Percentiles rank a stretch among this genome's conserved stretches.
Conservation (phyloP, 192 early-diverging fungal species). For the Entophlyctis luteolus region DNA sequence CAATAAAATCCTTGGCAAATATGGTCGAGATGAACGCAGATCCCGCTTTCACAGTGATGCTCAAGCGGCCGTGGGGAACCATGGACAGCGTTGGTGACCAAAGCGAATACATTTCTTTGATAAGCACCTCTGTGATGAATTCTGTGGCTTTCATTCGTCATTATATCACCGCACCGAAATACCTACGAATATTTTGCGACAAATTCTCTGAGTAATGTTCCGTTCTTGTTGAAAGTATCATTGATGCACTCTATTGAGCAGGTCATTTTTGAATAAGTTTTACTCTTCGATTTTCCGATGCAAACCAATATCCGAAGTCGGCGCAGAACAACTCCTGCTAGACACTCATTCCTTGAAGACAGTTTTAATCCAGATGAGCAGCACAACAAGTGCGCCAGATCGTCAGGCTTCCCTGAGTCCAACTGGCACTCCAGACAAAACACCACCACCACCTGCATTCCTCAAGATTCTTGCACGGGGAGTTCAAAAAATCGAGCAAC, state of each 20-base stretch:
- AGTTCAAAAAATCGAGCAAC: constrained; percentile 74
- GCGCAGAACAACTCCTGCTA: constrained; percentile 89
- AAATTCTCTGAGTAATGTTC: constrained; percentile 75
- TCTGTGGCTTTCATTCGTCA: constrained; percentile 58
- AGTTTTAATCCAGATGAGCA: constrained; percentile 67
- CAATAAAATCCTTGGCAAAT: constrained; percentile 64
- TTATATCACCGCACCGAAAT: constrained; percentile 65
- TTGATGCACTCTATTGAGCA: constrained; percentile 18
- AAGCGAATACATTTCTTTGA: constrained; percentile 73
- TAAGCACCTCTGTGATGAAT: constrained; percentile 55
- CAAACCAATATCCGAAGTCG: constrained; percentile 83
- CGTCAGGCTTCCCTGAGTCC: constrained; percentile 32
- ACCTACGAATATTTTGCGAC: constrained; percentile 87
- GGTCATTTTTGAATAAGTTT: constrained; percentile 68
- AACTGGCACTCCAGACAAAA: constrained; percentile 22
- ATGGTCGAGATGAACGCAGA: constrained; percentile 67
- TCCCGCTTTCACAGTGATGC: constrained; percentile 67
- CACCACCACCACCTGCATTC: constrained; percentile 65
- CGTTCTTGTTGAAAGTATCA: constrained; percentile 1
- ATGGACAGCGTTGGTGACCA: constrained; percentile 92
- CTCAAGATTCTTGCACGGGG: constrained; percentile 78
- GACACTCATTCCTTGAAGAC: constrained; percentile 93
- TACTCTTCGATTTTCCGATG: constrained; percentile 68
- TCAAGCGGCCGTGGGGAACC: constrained; percentile 72
- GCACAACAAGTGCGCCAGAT: constrained; percentile 40